phyloP scores from a whole-genome alignment of 805 yeast genomes.

The Kluyveromyces nonfermentans region DNA sequence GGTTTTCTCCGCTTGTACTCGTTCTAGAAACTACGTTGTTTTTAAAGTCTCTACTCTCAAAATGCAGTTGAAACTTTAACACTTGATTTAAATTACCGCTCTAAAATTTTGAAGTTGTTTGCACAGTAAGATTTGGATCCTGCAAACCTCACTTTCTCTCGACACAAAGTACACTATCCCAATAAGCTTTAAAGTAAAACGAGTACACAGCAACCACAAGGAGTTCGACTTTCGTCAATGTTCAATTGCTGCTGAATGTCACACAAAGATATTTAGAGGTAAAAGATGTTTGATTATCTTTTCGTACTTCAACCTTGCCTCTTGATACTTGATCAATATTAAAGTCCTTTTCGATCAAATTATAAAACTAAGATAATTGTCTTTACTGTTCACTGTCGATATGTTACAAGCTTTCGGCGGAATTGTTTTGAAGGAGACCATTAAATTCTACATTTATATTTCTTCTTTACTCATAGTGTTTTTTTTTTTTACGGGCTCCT shows the following conservation, averaged over 20 bases:
- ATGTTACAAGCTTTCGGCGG: not conserved
- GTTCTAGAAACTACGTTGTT: not conserved
- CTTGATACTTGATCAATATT: not conserved
- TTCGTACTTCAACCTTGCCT: not conserved
- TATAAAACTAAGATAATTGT: not conserved
- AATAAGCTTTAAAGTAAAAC: not conserved
- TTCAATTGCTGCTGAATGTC: not conserved
- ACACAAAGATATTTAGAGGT: not conserved
- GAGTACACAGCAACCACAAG: not conserved
- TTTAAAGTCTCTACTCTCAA: not conserved
- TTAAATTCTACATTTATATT: not conserved
- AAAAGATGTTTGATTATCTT: not conserved
- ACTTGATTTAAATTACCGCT: not conserved
- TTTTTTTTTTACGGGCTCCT: not conserved
- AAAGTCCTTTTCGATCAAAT: not conserved
- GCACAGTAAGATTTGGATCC: not conserved
- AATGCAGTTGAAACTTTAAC: not conserved
- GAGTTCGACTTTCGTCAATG: not conserved
- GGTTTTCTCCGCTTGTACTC: not conserved
- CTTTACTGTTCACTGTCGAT: not conserved
- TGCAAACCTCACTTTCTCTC: not conserved
- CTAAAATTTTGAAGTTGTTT: not conserved
- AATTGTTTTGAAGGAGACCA: not conserved
- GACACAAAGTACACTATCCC: not conserved
- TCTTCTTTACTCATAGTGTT: not conserved